Percentiles rank a stretch among this genome's conserved stretches.
Evolutionary conservation across 306 rosid species (phyloP).

Genomic region (Oemleria cerasiformis): DNA sequence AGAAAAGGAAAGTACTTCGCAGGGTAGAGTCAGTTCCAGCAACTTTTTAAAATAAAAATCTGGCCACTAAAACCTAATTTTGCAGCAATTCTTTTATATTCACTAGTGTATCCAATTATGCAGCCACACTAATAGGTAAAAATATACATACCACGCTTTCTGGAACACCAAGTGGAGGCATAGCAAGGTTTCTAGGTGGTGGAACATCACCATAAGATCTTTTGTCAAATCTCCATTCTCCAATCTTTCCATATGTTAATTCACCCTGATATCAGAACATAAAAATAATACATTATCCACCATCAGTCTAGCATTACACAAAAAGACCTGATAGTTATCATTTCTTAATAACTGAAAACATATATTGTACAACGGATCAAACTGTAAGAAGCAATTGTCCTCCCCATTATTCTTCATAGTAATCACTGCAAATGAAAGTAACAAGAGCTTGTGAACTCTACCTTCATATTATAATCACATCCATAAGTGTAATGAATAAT

Average conservation of each 20-base stretch:
- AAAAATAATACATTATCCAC: constrained; percentile 19
- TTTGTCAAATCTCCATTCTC: constrained; percentile 99
- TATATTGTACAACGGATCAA: background rate
- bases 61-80: background rate
- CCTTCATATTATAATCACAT: constrained; percentile 92
- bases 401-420: background rate
- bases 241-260: constrained; percentile 87
- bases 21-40: background rate
- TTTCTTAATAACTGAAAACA: constrained; percentile 9
- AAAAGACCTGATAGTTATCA: constrained; percentile 4
- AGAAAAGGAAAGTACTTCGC: too few species aligned
- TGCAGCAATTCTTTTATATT: background rate
- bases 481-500: constrained; percentile 97
- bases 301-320: constrained; percentile 12
- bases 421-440: constrained; percentile 5
- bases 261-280: constrained; percentile 58
- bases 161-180: constrained; percentile 91
- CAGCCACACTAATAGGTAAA: background rate
- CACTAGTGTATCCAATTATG: background rate
- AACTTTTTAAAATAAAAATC: background rate
- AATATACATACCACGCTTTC: constrained; percentile 84
- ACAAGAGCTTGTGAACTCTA: constrained; percentile 25
- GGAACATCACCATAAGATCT: constrained; percentile 49
- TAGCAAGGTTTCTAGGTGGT: constrained; percentile 75
- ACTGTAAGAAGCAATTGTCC: background rate